Percentiles rank a stretch among this genome's conserved stretches.
phyloP scores from a whole-genome alignment of 1,139 yeast species.

The Magnusiomyces suaveolens region DNA sequence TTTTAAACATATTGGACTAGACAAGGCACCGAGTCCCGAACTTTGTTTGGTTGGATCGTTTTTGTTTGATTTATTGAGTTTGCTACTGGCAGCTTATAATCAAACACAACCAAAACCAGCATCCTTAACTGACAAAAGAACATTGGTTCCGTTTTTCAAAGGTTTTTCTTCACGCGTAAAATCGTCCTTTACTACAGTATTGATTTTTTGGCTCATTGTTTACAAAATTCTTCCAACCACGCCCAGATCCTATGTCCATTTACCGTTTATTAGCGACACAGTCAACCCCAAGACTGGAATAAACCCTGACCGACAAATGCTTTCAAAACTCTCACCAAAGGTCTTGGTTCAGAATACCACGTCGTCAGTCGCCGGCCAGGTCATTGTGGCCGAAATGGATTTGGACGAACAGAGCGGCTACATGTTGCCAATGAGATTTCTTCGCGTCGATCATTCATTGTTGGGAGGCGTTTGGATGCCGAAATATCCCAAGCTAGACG shows the following conservation, averaged over 20 bases:
- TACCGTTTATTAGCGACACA: neutral
- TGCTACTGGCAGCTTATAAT: neutral
- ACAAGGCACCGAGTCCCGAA: neutral
- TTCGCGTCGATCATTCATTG: slow-evolving; percentile 5
- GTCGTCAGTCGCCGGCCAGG: slow-evolving; percentile 1
- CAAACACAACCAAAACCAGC: neutral
- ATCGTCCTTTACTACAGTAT: neutral
- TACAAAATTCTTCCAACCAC: neutral
- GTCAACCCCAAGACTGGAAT: neutral
- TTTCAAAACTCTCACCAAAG: neutral
- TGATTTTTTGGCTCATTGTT: neutral
- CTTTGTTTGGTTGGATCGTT: neutral
- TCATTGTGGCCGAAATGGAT: slow-evolving; percentile 6
- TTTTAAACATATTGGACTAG: neutral
- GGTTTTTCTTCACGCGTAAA: neutral
- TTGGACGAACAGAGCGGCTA: neutral
- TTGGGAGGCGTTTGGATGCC: slow-evolving; percentile 8
- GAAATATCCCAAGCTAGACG: neutral
- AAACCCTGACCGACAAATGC: neutral
- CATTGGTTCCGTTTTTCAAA: neutral
- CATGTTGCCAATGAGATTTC: slow-evolving; percentile 4
- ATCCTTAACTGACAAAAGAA: neutral
- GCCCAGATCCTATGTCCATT: neutral
- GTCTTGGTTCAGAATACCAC: slow-evolving; percentile 2
- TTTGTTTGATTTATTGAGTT: neutral